A percentile compares a stretch with the other conserved stretches of the same genome.
Conservation (phyloP, 805 yeast species). For the Saturnispora mendoncae region DNA sequence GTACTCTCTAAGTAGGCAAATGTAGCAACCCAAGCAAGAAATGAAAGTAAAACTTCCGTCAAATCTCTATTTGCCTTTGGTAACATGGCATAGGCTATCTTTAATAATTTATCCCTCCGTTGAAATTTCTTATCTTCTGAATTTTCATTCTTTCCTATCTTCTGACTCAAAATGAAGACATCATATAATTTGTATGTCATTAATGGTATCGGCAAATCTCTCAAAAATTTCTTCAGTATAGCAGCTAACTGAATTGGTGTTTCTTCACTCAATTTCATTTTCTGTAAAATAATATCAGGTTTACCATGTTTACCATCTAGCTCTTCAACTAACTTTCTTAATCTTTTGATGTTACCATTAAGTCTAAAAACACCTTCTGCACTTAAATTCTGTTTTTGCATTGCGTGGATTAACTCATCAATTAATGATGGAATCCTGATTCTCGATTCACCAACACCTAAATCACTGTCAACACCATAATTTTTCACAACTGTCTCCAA, state of each 20-base stretch:
- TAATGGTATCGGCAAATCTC: slow-evolving; percentile 90
- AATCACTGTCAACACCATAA: slow-evolving; percentile 73
- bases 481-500: slow-evolving; percentile 56
- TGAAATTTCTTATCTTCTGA: slow-evolving; percentile 16
- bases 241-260: slow-evolving; percentile 92
- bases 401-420: slow-evolving; percentile 76
- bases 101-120: slow-evolving; percentile 45
- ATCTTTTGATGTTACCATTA: slow-evolving; percentile 85
- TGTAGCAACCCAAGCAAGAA: slow-evolving; percentile 92
- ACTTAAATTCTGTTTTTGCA: slow-evolving; percentile 87
- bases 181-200: slow-evolving; percentile 69
- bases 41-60: slow-evolving; percentile 75
- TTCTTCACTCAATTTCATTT: slow-evolving; percentile 49
- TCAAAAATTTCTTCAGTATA: slow-evolving; percentile 75
- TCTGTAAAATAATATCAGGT: slow-evolving; percentile 56
- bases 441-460: slow-evolving; percentile 76
- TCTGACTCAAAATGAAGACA: slow-evolving; percentile 68
- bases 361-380: slow-evolving; percentile 94
- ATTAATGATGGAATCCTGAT: slow-evolving; percentile 76
- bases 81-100: slow-evolving; percentile 61
- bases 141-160: slow-evolving; percentile 21
- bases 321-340: slow-evolving; percentile 61
- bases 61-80: slow-evolving; percentile 79
- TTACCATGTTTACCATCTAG: slow-evolving; percentile 52
- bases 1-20: slow-evolving; percentile 87